Conservation (phyloP, 768 basidiomycete genomes). For the Phylloporus rhodoxanthus region DNA sequence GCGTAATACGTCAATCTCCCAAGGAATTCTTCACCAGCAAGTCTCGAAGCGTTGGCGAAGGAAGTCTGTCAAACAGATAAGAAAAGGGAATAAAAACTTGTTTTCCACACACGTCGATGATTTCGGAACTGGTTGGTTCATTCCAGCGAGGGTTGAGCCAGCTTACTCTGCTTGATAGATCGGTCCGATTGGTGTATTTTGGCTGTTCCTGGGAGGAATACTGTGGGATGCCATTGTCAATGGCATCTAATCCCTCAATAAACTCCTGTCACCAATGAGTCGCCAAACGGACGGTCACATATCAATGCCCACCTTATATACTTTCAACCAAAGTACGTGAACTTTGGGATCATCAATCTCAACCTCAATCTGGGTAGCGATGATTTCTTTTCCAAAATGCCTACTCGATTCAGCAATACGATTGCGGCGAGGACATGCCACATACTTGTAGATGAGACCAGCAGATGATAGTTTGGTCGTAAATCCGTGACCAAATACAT, state of each 20-base stretch:
- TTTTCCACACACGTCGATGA: conserved; percentile 57
- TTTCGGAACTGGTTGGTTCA: conserved; percentile 56
- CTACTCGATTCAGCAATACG: conserved; percentile 32
- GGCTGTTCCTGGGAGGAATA: conserved; percentile 62
- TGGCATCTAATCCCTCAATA: conserved; percentile 89
- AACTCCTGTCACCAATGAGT: conserved; percentile 54
- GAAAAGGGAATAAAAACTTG: conserved; percentile 2
- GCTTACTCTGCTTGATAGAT: conserved; percentile 78
- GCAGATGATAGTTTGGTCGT: conserved; percentile 87
- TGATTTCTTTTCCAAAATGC: conserved; percentile 85
- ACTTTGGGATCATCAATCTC: conserved; percentile 56
- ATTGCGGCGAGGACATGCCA: conserved; percentile 6
- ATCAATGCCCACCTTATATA: conserved; percentile 62
- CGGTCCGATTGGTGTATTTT: conserved; percentile 72
- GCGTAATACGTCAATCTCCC: conserved; percentile 74
- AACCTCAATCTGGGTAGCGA: conserved; percentile 54
- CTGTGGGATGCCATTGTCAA: conserved; percentile 91
- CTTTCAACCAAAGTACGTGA: conserved; percentile 73
- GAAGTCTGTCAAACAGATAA: conserved; percentile 41
- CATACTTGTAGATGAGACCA: conserved; percentile 92
- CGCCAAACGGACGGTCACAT: neutral
- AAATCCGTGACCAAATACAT: conserved; percentile 86
- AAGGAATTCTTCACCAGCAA: conserved; percentile 85
- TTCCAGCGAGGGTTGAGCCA: conserved; percentile 93
- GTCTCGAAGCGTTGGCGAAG: conserved; percentile 72